Base-by-base conservation (phyloP, 2,329 filamentous ascomycete genomes). In the Epichloe amarillans region DNA sequence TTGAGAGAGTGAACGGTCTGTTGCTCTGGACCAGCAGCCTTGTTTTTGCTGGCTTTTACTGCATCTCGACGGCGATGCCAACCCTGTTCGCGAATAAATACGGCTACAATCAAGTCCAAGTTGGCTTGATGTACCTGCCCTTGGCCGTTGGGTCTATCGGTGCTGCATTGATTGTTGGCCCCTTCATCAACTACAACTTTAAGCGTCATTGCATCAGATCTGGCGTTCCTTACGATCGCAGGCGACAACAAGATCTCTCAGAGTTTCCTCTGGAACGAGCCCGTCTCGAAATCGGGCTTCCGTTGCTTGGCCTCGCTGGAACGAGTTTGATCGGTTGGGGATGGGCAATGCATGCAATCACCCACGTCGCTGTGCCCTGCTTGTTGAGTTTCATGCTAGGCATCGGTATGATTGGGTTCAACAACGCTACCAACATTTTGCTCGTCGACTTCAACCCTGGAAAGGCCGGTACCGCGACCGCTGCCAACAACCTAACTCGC, bases 111-210 rank as follows among this genome's bases (percentile, higher is more conserved):
- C 77, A 83, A 19, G 64, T 74, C 3, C 65, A 73, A 12, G 69
- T 80, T 3, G 78, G 78, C 2, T 62, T 78, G 5, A 73, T 72
- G 67, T 77, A 75, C 56, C 62, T 78, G 1, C 76, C 76, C 2
- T 58, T 75, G 33, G 75, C 75, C 0, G 64, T 60, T 4, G 76
- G 75, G 1, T 74, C 73, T n/a, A 65, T 74, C 12, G 58, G 70
- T 2, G 69, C 74, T 0, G 72, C 72, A 1, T 56, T 69, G 8
- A 58, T 69, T 3, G 67, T 69, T 3, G 82, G 84, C 1, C 71
- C 72, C 2, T 56, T 80, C 1, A 73, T 86, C 37, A 84, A 88
- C 62, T 75, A 74, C 66, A 87, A 86, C 62, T 89, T 82, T 61
- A 72, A 74, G 1, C 76, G 82, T 1, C 73, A 83, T 52, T 82